Evolutionary conservation across 176 grass and related monocot genomes (phyloP).

Genomic region (Alloteropsis semialata): DNA sequence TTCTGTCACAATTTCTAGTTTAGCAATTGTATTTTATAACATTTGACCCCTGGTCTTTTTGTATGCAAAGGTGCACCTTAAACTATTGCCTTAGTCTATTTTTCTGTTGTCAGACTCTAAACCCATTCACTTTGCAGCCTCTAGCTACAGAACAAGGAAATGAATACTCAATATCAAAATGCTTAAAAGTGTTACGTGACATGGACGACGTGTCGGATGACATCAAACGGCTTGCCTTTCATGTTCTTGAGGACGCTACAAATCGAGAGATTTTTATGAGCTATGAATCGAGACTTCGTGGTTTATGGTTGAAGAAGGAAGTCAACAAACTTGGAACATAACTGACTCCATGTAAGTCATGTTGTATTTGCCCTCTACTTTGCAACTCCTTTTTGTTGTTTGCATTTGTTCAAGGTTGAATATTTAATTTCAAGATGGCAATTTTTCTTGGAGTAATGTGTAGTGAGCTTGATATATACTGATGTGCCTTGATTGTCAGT

Average conservation of each 20-base stretch:
- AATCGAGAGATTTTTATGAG: conserved; percentile 10
- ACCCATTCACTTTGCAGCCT: background rate
- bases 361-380: background rate
- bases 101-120: background rate
- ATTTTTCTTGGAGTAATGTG: background rate
- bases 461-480: background rate
- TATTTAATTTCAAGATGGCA: background rate
- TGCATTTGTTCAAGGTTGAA: background rate
- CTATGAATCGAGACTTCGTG: conserved; percentile 8
- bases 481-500: background rate
- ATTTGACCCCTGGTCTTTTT: background rate
- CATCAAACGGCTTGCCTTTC: conserved; percentile 4
- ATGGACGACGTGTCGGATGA: conserved; percentile 23
- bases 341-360: background rate
- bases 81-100: background rate
- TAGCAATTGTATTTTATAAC: background rate
- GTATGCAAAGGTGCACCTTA: background rate
- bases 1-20: background rate
- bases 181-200: background rate
- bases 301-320: conserved; percentile 33
- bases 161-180: background rate
- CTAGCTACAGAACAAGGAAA: background rate
- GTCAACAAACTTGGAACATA: conserved; percentile 15
- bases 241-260: conserved; percentile 19
- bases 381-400: background rate